Base-by-base conservation (phyloP, 2,329 filamentous ascomycete genomes). In the Fusarium sp. region DNA sequence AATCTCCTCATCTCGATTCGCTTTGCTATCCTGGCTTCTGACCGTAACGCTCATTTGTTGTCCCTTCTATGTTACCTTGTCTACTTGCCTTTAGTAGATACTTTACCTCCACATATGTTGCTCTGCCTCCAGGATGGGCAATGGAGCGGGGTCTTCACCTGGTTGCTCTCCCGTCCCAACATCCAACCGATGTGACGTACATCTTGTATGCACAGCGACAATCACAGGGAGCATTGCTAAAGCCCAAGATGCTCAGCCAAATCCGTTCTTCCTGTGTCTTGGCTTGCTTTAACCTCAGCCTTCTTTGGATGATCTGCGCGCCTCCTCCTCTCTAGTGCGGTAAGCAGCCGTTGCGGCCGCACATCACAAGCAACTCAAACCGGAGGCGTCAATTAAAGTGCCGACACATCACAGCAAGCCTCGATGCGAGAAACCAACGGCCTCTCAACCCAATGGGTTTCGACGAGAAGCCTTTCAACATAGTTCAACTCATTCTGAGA, bases 111-210 rank as follows among this genome's bases (percentile, higher is more conserved):
- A 51, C 63, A 56, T 47, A 18, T 10, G 21, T 30, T 55, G 27
- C 30, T 55, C 48, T 50, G 41, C 48, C 25, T 32, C 55, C 30
- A 46, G 32, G 45, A 47, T 50, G 28, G 55, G 45, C 45, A 66
- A 56, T 34, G 37, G 20, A 34, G 62, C 34, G 62, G 63, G 40
- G 55, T 23, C 28, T 46, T 40, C 30, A 66, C 55, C 61, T 66
- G 63, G 62, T 62, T 50, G 49, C 63, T 62, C 62, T 66, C 62
- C 63, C 63, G 63, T 49, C 55, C 63, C 55, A 54, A 43, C 32
- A 47, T 50, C 40, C 37, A 55, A 61, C 49, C 63, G 62, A 62
- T 66, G 63, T 55, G 62, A 66, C 62, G 40, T 62, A 45, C 63
- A 45, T 50, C 30, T 45, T 37, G 21, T 28, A 40, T 65, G 20